Evolutionary conservation across 1,284 basidiomycete genomes (phyloP).

Genomic region (Boletus chippewaensis): DNA sequence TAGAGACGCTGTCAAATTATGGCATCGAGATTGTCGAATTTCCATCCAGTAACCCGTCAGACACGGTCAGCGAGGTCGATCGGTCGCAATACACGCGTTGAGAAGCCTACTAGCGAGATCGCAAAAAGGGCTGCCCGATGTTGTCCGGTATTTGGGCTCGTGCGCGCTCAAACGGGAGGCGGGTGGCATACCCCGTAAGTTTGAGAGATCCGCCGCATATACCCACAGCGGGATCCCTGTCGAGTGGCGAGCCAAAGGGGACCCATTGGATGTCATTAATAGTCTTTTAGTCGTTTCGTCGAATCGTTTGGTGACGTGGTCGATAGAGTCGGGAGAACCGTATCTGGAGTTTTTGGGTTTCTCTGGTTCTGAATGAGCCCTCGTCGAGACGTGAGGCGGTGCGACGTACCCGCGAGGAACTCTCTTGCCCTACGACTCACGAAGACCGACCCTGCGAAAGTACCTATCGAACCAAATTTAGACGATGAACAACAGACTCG

Average conservation of each 20-base stretch:
- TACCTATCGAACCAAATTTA: constrained; percentile 37
- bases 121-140: background rate
- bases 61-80: background rate
- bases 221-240: constrained; percentile 62
- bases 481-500: background rate
- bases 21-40: background rate
- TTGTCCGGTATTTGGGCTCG: background rate
- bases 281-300: constrained; percentile 75
- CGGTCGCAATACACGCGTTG: too few species aligned
- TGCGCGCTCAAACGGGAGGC: background rate
- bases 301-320: constrained; percentile 67
- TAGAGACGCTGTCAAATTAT: background rate
- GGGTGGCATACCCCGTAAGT: constrained; percentile 50
- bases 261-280: constrained; percentile 67
- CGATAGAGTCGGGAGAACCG: constrained; percentile 58
- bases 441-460: constrained; percentile 77
- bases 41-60: background rate
- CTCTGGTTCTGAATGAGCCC: constrained; percentile 35
- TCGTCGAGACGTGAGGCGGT: background rate
- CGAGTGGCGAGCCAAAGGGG: constrained; percentile 68
- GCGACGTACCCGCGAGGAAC: constrained; percentile 53
- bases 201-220: constrained; percentile 67
- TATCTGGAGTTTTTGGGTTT: constrained; percentile 67
- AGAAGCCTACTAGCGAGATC: background rate
- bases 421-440: constrained; percentile 64